Evolutionary conservation across 306 rosid species (phyloP), one percentile per base, ranked within the genome.

Genomic region (Canavalia ensiformis): DNA sequence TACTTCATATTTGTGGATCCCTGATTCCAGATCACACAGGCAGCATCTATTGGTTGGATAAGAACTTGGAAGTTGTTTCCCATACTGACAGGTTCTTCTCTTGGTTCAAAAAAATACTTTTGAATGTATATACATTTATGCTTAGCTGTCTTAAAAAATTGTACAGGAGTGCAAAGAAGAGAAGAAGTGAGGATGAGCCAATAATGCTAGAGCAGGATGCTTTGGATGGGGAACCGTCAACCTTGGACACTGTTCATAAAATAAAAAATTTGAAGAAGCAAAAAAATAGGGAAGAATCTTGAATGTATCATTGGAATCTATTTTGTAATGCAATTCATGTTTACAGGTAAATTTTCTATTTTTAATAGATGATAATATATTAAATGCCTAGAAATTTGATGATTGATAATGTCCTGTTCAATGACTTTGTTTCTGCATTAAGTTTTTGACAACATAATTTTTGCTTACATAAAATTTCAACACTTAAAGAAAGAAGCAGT

Each of bases 1-100:
- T 85, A 75, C 88, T 91, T 54, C 95, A 89, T 54, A 67, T 91
- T 28, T 82, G 77, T 80, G 99, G 94, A 68, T 95, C 98, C 77
- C 84, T 95, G 55, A 46, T 67, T 84, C 92, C 92, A 12, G 81
- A 85, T 63, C 78, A 85, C 82, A 92, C 99, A 2, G 99, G 99
- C 76, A 87, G 82, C 90, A 82, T 92, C 76, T 75, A 66, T 65
- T 93, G 97, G 94, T 82, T 96, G 83, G 91, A 84, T 66, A 90
- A 79, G 77, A 82, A 86, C 74, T 64, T 56, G 64, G 85, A 87
- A 78, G 91, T 74, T 47, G 81, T 29, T 83, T 54, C 90, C 74
- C 64, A 52, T 51, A 50, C 72, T 13, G 81, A 82, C 84, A 86
- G 92, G 97, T 92, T 66, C 78, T 64, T 70, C 75, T 56, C 37